Base-by-base conservation (phyloP, 108 stramenopile species). In the Cyclotella sp. region DNA sequence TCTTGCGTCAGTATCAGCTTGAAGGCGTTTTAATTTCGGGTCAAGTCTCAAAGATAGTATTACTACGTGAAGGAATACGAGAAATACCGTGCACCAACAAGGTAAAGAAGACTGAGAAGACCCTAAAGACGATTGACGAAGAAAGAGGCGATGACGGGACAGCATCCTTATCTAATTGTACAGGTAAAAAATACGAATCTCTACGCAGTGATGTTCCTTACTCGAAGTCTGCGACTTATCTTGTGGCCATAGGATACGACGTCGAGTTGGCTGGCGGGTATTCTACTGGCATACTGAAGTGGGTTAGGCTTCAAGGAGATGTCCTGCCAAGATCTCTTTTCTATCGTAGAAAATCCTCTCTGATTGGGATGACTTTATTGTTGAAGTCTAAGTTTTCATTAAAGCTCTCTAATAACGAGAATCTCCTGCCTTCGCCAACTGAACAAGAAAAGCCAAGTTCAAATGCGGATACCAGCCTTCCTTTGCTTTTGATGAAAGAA, bases 261-360 rank as follows among this genome's bases (percentile, higher is more conserved):
- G 45, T 46, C 0, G 63, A 64, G 63, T 24, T 64, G 21, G 19
- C 26, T 9, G 21, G 43, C 9, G 63, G 63, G 18, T 64, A 64
- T 24, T 5, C 43, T 19, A 45, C 63, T 22, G 21, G 22, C 9
- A 29, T 64, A 64, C 9, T 64, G 3, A 64, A 64, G 26, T 64
- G 63, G 63, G 9, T 64, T 24, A 19, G 63, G 21, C 44, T 64
- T 10, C 63, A 44, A 9, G 63, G 63, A 64, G 63, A 64, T 46
- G 44, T 47, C 28, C 26, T 64, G 26, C 63, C 63, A n/a, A 44
- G 45, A 64, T 45, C 63, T 34, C n/a, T 45, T 16, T 45, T 45
- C 21, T 27, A 45, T 46, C 43, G 63, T 8, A 64, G 45, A 43
- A 45, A 47, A 21, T 46, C 45, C 14, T 46, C 63, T 46, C 63